These are phyloP conservation scores for Rhypophila decipiens DNA, from an alignment of 495 filamentous ascomycete species.

Conservation along the genomic window DNA sequence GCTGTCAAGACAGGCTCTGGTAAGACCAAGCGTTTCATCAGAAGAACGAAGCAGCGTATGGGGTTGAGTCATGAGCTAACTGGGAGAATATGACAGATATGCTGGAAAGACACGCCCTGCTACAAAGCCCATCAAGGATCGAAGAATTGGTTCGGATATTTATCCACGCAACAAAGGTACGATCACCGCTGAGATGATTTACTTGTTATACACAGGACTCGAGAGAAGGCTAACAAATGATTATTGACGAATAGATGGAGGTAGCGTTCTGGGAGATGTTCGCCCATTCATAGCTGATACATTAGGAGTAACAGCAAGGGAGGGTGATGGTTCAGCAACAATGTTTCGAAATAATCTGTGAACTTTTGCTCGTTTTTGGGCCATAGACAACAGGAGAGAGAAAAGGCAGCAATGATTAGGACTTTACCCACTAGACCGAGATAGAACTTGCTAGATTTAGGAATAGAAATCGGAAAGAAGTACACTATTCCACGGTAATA, in stretches of 20 bases:
- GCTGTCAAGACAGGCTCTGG: conserved; percentile 63
- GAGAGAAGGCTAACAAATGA: neutral
- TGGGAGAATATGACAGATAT: conserved; percentile 45
- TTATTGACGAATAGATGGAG: conserved; percentile 52
- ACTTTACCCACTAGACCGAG: too few species aligned
- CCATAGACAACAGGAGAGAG: too few species aligned
- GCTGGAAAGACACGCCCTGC: conserved; percentile 61
- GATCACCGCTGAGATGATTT: conserved; percentile 9
- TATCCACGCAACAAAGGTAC: conserved; percentile 73
- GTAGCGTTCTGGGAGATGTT: conserved; percentile 84
- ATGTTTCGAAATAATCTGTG: too few species aligned
- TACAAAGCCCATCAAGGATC: conserved; percentile 65
- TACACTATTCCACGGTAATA: too few species aligned
- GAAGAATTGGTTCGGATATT: conserved; percentile 80
- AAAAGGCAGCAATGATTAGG: too few species aligned
- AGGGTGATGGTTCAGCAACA: too few species aligned
- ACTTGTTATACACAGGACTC: neutral
- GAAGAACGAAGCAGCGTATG: conserved; percentile 23
- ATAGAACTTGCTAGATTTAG: too few species aligned
- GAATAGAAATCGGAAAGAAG: too few species aligned
- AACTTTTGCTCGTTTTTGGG: too few species aligned
- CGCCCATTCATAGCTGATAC: too few species aligned
- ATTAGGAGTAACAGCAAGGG: too few species aligned
- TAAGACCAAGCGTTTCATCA: conserved; percentile 23
- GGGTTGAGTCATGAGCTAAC: conserved; percentile 12